phyloP scores from a whole-genome alignment of 495 filamentous ascomycete species.

The Cercophora sp. region DNA sequence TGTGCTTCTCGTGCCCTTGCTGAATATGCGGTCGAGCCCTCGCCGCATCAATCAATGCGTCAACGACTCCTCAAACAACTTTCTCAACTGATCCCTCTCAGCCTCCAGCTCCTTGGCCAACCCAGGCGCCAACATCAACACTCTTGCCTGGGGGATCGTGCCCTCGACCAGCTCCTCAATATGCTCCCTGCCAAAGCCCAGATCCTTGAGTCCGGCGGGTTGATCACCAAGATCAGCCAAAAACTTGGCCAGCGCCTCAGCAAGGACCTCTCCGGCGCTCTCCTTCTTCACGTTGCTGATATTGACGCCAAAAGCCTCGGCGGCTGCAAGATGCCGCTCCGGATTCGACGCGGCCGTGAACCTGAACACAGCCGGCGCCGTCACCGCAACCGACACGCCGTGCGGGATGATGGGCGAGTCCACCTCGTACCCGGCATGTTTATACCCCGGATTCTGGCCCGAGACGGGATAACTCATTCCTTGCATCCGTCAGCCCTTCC shows the following conservation, averaged over 20 bases:
- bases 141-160: slow-evolving; percentile 84
- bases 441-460: slow-evolving; percentile 80
- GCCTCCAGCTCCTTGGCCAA: slow-evolving; percentile 68
- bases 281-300: slow-evolving; percentile 79
- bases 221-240: slow-evolving; percentile 81
- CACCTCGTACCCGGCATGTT: slow-evolving; percentile 78
- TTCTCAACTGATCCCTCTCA: slow-evolving; percentile 47
- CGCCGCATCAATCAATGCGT: slow-evolving; percentile 39
- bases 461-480: slow-evolving; percentile 95
- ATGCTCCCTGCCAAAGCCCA: slow-evolving; percentile 74
- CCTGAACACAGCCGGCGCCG: slow-evolving; percentile 87
- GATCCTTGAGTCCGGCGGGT: slow-evolving; percentile 74
- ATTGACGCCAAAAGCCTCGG: slow-evolving; percentile 88
- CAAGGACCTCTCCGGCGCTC: slow-evolving; percentile 80
- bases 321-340: slow-evolving; percentile 82
- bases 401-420: slow-evolving; percentile 81
- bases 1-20: too few species aligned
- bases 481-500: slow-evolving; percentile 8
- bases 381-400: slow-evolving; percentile 92
- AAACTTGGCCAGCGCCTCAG: slow-evolving; percentile 76
- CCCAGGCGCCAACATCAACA: slow-evolving; percentile 86
- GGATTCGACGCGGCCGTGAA: slow-evolving; percentile 91
- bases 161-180: slow-evolving; percentile 84
- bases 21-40: too few species aligned
- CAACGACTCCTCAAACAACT: slow-evolving; percentile 49